A percentile compares a stretch with the other conserved stretches of the same genome.
Conservation (phyloP, 192 early-diverging fungal genomes). For the Chytriomyces sp. region DNA sequence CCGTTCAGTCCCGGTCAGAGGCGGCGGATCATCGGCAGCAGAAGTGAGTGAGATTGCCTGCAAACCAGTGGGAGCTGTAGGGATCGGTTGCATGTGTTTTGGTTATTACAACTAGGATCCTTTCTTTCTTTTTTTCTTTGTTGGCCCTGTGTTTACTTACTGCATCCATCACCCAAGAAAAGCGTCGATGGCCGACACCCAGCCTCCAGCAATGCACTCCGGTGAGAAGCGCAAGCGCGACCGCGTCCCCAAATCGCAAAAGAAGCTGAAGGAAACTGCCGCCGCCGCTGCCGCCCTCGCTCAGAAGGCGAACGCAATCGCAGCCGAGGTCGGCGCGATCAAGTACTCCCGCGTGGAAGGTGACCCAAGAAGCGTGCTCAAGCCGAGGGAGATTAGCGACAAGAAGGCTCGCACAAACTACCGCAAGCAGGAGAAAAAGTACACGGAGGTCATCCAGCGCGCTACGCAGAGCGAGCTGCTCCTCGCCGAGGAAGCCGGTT, state of each 20-base stretch:
- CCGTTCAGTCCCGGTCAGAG: no score
- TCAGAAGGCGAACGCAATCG: neutral
- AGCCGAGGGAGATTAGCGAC: conserved; percentile 40
- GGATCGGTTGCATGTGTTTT: no score
- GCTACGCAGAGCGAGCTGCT: conserved; percentile 81
- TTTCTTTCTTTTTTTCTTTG: no score
- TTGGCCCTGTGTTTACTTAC: no score
- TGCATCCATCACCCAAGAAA: no score
- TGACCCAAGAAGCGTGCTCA: neutral
- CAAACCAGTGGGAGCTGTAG: no score
- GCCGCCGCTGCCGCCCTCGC: neutral
- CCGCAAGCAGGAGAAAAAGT: conserved; percentile 60
- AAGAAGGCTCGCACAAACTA: conserved; percentile 72
- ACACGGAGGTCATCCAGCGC: conserved; percentile 66
- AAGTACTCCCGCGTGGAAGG: neutral
- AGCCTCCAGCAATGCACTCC: no score
- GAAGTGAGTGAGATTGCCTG: no score
- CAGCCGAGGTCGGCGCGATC: neutral
- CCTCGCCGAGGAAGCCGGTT: conserved; percentile 72
- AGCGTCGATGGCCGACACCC: no score
- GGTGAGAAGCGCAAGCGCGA: no score
- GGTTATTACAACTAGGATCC: no score
- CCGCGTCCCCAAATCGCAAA: neutral
- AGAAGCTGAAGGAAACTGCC: neutral
- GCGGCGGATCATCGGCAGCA: no score